Evolutionary conservation across 2,329 filamentous ascomycete species (phyloP), one percentile per base, ranked within the genome.

Genomic region (Malbranchea zuffiana): DNA sequence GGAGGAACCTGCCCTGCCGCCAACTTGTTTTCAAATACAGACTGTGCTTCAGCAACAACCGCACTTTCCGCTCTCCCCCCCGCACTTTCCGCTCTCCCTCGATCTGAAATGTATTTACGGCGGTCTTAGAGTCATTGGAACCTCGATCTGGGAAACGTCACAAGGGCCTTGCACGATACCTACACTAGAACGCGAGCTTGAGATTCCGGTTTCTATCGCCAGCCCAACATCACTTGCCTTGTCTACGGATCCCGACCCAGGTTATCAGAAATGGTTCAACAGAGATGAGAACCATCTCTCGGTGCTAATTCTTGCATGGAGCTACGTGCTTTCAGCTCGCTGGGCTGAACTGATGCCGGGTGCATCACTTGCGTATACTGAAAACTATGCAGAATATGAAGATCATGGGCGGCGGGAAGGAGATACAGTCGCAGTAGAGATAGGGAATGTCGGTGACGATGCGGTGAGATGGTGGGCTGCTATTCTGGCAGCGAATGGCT

Each of bases 401-500:
- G n/a, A 25, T 25, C 6, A n/a, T 19, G 20, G 20, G n/a, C 3
- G 10, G 20, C 11, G 29, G 8, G 10, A 20, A 20, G 15, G 18
- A 37, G 17, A n/a, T 13, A 8, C 16, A 30, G 17, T 38, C 12
- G 19, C 31, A 12, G 31, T 42, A 13, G 30, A 42, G 26, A 20
- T 41, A 31, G 42, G 35, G 29, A 18, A 41, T 33, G 41, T 36
- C 21, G 20, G 27, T 19, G 19, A 31, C 19, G 37, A 33, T 18
- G 27, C 32, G 17, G 35, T 19, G 20, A 40, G 36, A 42, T 48
- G 33, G 38, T 47, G 43, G 43, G 33, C 40, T 17, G 43, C 40
- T 26, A 27, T 48, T 37, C 34, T 48, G 19, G 33, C 43, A 27
- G 36, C 40, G 25, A 34, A 31, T 11, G 44, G 43, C n/a, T 47